Base-by-base conservation (phyloP, 2,329 filamentous ascomycete genomes). In the Ploettnerulaceae sp. region DNA sequence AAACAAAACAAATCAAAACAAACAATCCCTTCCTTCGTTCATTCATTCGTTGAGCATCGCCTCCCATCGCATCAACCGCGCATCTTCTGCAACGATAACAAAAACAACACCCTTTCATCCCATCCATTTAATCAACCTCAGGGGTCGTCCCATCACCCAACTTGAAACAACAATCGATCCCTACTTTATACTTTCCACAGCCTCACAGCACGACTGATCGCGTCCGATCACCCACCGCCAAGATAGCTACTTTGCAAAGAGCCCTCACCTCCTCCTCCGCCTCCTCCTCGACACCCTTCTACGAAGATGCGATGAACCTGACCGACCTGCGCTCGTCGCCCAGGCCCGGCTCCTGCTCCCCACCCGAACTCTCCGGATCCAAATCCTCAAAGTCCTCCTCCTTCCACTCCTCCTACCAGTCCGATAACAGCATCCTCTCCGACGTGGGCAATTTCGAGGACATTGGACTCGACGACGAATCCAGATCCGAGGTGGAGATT, bases 331-430 rank as follows among this genome's bases (percentile, higher is more conserved):
- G 45, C 48, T 24, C 26, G 51, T 50, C 32, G 48, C 38, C 36
- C 25, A 47, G 51, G 24, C 47, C 56, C 39, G 62, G 59, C 53
- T 82, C 83, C 36, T 79, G 76, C 65, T 88, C 85, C 55, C 84
- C 84, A 48, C 85, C 85, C 51, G 86, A 88, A 60, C 81, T 95
- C 69, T 88, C 85, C 38, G 77, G 75, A 57, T 94, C 88, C 51
- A 94, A 91, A 67, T 93, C 88, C 53, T 95, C 88, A 55, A 94
- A 93, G 68, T 89, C 89, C 21, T 94, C 88, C 4, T 95, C 89
- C 39, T 86, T 91, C 61, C 84, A 84, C 58, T 95, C 89, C 28
- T 82, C 85, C 47, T 82, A 79, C 52, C 84, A 82, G 42, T 71
- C 80, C 60, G 86, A 87, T 57, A 81, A 83, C 61, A 79, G 75